Base-by-base conservation (phyloP, 2,329 filamentous ascomycete species). In the Davidsoniella virescens region DNA sequence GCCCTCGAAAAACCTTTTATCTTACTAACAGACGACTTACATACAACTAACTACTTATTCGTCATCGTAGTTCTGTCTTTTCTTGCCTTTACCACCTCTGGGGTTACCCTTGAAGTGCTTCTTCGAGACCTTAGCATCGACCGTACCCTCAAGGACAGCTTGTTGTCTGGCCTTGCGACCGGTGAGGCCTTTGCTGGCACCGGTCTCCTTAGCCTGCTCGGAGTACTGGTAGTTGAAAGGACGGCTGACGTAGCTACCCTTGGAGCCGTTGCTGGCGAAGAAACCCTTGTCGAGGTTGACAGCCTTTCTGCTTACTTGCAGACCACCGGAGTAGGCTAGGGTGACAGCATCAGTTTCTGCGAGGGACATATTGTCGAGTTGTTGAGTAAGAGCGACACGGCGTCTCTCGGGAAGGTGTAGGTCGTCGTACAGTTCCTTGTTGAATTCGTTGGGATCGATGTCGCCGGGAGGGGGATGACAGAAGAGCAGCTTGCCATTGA, bases 161-260 rank as follows among this genome's bases (percentile, higher is more conserved):
- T 95, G 77, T 38, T 82, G 72, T 60, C 80, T 79, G 47, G 86
- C 76, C 65, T 98, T 98, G 54, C 92, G 74, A 0, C 88, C 88
- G 16, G 77, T 86, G 44, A 95, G 66, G 55, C 82, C 70, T 67
- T 86, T 93, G 14, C 60, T 60, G 41, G 60, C 61, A 7, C 52
- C 61, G 1, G 62, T 61, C 16, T 58, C 62, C 52, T 68, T 68
- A 4, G 87, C 87, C 61, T 94, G 87, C 65, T 92, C 76, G 2
- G 80, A 80, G 65, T 95, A 93, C 67, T 92, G 84, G 67, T 92
- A 78, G 64, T 81, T 90, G 68, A 96, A 96, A 0, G 92, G 88
- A 70, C 80, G 80, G 51, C 68, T 80, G 37, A 93, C 56, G 59
- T 84, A 82, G 2, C 78, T 84, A 1, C 72, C 75, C 9, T 75